Base-by-base conservation (phyloP, 176 grass and related monocot species). In the Triticum urartu region DNA sequence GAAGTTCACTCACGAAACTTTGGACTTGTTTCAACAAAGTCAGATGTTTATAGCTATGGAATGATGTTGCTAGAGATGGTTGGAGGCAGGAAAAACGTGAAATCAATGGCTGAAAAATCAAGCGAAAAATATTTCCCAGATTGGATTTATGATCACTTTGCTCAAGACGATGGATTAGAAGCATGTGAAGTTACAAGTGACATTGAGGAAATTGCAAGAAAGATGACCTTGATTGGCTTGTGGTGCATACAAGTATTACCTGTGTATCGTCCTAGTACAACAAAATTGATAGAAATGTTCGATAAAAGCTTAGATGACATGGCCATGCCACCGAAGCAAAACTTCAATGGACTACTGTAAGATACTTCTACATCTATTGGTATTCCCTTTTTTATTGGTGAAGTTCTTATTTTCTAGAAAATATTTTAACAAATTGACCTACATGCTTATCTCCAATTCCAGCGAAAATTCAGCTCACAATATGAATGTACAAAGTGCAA, bases 151-250 rank as follows among this genome's bases (percentile, higher is more conserved):
- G 65, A 68, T 5, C 91, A 90, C 52, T 81, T 93, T 42, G 80
- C 66, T 47, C 72, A 61, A 77, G 78, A 56, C 14, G 87, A 89
- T 14, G 78, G 77, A 48, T 35, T 93, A 6, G 21, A 45, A 43
- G 39, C 39, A 73, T 39, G 67, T n/a, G 67, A 36, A 68, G 66
- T 68, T 15, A 20, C 17, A 5, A 20, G 66, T 0, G 28, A 68
- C 0, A 33, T 20, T 36, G 66, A 68, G 33, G 66, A 68, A 4
- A 17, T 8, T 1, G 17, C 17, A 7, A 36, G 33, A 69, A 95
- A 83, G 90, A 92, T 95, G 91, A 81, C 21, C 18, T 17, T 89
- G 32, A 87, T 95, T 61, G 93, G 91, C 0, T 39, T 95, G 54
- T 93, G 91, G 93, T 93, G 93, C 9, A 59, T 84, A 40, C 91